Conservation (phyloP, 805 yeast genomes). For the Myxozyma kluyveri region DNA sequence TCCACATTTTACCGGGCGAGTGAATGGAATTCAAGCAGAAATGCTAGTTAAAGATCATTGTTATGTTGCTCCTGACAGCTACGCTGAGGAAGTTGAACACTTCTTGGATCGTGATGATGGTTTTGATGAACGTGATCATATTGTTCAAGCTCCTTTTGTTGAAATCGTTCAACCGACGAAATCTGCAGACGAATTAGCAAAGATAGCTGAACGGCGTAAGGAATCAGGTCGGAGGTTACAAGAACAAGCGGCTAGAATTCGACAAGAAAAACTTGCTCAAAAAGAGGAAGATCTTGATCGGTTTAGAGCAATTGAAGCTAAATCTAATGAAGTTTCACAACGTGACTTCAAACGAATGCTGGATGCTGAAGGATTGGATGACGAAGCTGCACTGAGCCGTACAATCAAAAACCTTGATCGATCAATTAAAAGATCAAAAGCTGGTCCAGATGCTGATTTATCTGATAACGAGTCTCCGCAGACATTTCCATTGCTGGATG, state of each 20-base stretch:
- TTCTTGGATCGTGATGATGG: slow-evolving; percentile 56
- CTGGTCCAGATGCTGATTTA: slow-evolving; percentile 59
- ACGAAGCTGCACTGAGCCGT: slow-evolving; percentile 65
- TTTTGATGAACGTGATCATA: slow-evolving; percentile 67
- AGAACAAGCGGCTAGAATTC: slow-evolving; percentile 83
- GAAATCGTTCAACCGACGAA: slow-evolving; percentile 67
- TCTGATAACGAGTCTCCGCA: slow-evolving; percentile 50
- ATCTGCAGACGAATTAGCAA: slow-evolving; percentile 74
- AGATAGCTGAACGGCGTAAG: slow-evolving; percentile 72
- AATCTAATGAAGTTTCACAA: slow-evolving; percentile 44
- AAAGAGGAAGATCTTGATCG: slow-evolving; percentile 78
- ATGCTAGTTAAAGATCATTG: slow-evolving; percentile 71
- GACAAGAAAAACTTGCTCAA: slow-evolving; percentile 75
- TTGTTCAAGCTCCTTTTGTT: slow-evolving; percentile 77
- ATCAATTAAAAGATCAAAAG: slow-evolving; percentile 62
- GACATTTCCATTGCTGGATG: slow-evolving; percentile 68
- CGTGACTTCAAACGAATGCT: slow-evolving; percentile 55
- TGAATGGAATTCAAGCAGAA: slow-evolving; percentile 62
- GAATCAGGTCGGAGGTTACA: slow-evolving; percentile 87
- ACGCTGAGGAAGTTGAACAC: slow-evolving; percentile 56
- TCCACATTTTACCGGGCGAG: slow-evolving; percentile 82
- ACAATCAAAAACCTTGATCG: slow-evolving; percentile 63
- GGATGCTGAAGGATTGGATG: slow-evolving; percentile 71
- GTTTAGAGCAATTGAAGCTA: slow-evolving; percentile 51
- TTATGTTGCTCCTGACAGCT: slow-evolving; percentile 64